Percentiles rank a stretch among this genome's conserved stretches.
These are phyloP conservation scores for Aureobasidium leucospermi DNA, from an alignment of 2,329 filamentous ascomycete species.

Conservation along the genomic window DNA sequence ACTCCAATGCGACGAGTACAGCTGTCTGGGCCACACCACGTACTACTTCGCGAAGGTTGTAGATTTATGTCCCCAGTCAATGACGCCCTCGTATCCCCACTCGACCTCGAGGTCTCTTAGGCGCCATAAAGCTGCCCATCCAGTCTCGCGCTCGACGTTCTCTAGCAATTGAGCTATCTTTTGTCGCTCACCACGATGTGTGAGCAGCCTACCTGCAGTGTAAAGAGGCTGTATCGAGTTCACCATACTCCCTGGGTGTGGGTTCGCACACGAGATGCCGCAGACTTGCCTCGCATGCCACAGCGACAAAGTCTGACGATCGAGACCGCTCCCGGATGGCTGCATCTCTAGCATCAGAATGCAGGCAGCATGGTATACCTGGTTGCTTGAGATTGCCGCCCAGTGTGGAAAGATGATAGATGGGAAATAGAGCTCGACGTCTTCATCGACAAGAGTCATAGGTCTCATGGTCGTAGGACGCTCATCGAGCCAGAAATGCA, in stretches of 20 bases:
- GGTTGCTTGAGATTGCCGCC: slow-evolving; percentile 4
- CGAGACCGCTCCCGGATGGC: not conserved
- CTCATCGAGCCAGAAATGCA: slow-evolving; percentile 3
- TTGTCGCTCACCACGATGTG: not conserved
- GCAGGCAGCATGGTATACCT: slow-evolving; percentile 4
- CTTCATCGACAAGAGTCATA: not conserved
- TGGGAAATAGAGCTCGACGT: not conserved
- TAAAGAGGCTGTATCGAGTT: slow-evolving; percentile 4
- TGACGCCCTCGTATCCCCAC: slow-evolving; percentile 1
- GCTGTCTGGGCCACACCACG: too few relatives aligned
- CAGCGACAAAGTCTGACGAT: not conserved
- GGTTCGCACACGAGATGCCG: slow-evolving; percentile 3
- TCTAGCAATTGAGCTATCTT: slow-evolving; percentile 1
- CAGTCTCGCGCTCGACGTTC: not conserved
- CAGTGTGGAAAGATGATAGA: not conserved
- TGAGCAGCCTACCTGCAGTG: not conserved
- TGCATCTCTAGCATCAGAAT: slow-evolving; percentile 5
- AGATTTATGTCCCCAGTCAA: not conserved
- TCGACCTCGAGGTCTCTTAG: not conserved
- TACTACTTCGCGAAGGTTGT: not conserved
- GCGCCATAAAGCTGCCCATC: not conserved
- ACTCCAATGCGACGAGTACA: not conserved
- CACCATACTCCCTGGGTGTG: slow-evolving; percentile 1
- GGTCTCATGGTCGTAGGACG: not conserved
- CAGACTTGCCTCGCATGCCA: slow-evolving; percentile 6